Percentiles rank a stretch among this genome's conserved stretches.
Evolutionary conservation across 768 basidiomycete genomes (phyloP).

Genomic region (Boletus rufocinnamomeus): DNA sequence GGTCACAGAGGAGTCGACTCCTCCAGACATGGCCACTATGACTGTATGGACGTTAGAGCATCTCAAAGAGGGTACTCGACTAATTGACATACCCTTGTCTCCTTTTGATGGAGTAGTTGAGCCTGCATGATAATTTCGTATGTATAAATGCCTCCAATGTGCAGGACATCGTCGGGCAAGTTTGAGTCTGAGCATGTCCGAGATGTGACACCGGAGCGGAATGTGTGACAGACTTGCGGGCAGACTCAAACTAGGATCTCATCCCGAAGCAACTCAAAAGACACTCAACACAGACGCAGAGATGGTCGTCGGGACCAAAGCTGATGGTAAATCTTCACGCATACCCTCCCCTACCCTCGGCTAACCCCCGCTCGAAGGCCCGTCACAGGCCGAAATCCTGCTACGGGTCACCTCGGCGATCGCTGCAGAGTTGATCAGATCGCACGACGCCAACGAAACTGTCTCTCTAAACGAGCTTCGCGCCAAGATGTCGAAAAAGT

Average conservation of each 20-base stretch:
- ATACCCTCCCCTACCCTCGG: neutral
- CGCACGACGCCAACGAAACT: conserved; percentile 73
- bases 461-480: conserved; percentile 90
- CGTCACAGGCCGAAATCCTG: conserved; percentile 88
- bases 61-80: neutral
- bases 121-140: conserved; percentile 21
- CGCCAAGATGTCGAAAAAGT: conserved; percentile 87
- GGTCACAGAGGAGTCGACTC: conserved; percentile 91
- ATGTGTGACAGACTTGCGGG: neutral
- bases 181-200: conserved; percentile 11
- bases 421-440: conserved; percentile 89
- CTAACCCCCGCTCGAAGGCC: conserved; percentile 42
- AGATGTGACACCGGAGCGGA: conserved; percentile 6
- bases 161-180: conserved; percentile 17
- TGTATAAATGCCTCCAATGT: conserved; percentile 1
- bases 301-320: conserved; percentile 45
- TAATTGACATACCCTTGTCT: conserved; percentile 26
- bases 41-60: conserved; percentile 46
- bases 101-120: conserved; percentile 25
- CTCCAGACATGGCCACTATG: conserved; percentile 91
- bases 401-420: conserved; percentile 93
- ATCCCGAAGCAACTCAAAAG: neutral
- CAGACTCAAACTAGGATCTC: neutral
- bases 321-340: conserved; percentile 33
- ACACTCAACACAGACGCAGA: conserved; percentile 4